Percentiles rank a stretch among this genome's conserved stretches.
These are phyloP conservation scores for Debaryomyces castellii DNA, from an alignment of 805 yeast genomes.

Conservation along the genomic window DNA sequence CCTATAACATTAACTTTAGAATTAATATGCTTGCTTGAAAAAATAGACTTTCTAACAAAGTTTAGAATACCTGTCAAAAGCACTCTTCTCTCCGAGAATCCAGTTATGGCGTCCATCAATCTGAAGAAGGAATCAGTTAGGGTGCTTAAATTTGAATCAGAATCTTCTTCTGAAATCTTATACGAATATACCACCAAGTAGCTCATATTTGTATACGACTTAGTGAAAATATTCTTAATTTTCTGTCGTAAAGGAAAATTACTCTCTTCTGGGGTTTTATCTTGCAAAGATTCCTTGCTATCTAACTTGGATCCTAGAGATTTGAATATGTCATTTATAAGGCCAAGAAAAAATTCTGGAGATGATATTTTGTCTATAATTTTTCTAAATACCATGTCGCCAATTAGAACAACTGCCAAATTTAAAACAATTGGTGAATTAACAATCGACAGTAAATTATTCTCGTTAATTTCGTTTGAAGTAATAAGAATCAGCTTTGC, in stretches of 20 bases:
- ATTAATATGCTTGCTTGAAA: slow-evolving; percentile 2
- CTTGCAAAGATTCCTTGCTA: background rate
- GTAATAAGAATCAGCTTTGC: slow-evolving; percentile 18
- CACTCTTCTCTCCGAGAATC: slow-evolving; percentile 12
- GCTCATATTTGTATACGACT: background rate
- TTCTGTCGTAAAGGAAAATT: background rate
- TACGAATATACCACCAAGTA: background rate
- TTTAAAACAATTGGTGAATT: slow-evolving; percentile 24
- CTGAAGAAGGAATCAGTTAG: slow-evolving; percentile 10
- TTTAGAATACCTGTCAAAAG: slow-evolving; percentile 7
- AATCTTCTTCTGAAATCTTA: background rate
- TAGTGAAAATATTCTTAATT: background rate
- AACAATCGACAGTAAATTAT: slow-evolving; percentile 12
- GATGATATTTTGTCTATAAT: slow-evolving; percentile 21
- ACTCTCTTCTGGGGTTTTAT: background rate
- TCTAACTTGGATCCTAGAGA: slow-evolving; percentile 5
- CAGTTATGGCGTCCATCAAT: slow-evolving; percentile 10
- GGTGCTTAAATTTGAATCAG: background rate
- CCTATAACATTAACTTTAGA: background rate
- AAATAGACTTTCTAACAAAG: slow-evolving; percentile 1
- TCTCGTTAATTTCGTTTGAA: slow-evolving; percentile 10
- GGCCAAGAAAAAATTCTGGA: slow-evolving; percentile 24
- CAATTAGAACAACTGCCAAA: slow-evolving; percentile 21
- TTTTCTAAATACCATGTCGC: slow-evolving; percentile 28
- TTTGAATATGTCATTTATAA: slow-evolving; percentile 8